Evolutionary conservation across 768 basidiomycete species (phyloP).

Genomic region (Gloeopeniophorella convolvens): DNA sequence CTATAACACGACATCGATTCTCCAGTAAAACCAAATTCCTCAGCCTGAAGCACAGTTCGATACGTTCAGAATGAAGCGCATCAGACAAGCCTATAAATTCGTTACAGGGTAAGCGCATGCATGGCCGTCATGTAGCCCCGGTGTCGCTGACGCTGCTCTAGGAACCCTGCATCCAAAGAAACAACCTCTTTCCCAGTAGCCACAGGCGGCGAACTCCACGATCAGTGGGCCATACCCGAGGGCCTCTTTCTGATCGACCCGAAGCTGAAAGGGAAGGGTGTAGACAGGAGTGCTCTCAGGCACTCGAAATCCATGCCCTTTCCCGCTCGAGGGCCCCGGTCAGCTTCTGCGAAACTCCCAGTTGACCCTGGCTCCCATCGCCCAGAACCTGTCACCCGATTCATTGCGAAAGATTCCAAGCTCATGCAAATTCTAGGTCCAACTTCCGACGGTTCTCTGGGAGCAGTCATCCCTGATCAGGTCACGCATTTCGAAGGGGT

Average conservation of each 20-base stretch:
- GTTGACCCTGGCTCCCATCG: background rate
- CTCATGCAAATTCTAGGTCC: background rate
- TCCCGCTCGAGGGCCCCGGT: background rate
- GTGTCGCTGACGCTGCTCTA: no score
- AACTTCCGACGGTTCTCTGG: background rate
- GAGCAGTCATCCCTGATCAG: background rate
- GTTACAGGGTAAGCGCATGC: conserved; percentile 2
- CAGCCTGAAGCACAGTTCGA: background rate
- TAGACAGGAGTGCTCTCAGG: background rate
- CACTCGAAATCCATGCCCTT: conserved; percentile 8
- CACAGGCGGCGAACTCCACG: background rate
- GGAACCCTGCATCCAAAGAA: background rate
- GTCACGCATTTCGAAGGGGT: background rate
- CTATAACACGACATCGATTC: no score
- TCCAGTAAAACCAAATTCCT: no score
- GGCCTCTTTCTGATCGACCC: background rate
- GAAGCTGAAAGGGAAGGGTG: background rate
- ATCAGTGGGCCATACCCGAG: conserved; percentile 7
- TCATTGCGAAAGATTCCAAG: conserved; percentile 10
- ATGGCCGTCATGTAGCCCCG: background rate
- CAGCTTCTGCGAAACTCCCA: background rate
- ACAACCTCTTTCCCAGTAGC: background rate
- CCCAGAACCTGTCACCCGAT: background rate
- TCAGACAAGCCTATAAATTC: conserved; percentile 4
- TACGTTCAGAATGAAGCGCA: background rate